phyloP scores from a whole-genome alignment of 2,329 filamentous ascomycete species.

The Ophiosphaerella herpotricha region DNA sequence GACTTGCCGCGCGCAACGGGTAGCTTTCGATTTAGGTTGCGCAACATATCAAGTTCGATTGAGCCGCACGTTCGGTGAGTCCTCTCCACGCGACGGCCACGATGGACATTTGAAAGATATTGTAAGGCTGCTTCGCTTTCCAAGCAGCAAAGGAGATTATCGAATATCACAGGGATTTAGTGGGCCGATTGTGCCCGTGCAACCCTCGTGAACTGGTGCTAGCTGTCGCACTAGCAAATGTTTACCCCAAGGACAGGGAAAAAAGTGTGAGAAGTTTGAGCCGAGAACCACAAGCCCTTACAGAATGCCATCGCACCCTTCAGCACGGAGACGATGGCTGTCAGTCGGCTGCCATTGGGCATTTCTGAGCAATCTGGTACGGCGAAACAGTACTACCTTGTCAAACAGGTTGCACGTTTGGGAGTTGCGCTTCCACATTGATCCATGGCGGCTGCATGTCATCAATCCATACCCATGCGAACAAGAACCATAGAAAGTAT shows the following conservation, averaged over 20 bases:
- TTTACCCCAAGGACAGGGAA: slow-evolving; percentile 22
- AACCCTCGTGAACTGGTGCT: slow-evolving; percentile 22
- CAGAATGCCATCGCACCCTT: background rate
- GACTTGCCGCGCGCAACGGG: background rate
- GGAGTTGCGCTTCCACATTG: slow-evolving; percentile 4
- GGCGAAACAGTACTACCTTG: slow-evolving; percentile 24
- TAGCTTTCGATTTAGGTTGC: background rate
- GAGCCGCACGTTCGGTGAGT: too few species aligned
- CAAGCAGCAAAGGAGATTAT: background rate
- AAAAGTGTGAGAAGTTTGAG: slow-evolving; percentile 12
- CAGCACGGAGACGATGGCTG: slow-evolving; percentile 15
- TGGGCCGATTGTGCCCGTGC: slow-evolving; percentile 22
- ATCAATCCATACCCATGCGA: slow-evolving; percentile 16
- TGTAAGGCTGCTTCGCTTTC: background rate
- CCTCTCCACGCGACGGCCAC: too few species aligned
- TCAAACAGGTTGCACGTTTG: slow-evolving; percentile 15
- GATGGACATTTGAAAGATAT: background rate
- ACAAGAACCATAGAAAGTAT: background rate
- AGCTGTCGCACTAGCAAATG: slow-evolving; percentile 16
- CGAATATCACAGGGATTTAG: background rate
- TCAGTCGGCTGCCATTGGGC: slow-evolving; percentile 3
- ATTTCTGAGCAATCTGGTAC: too few species aligned
- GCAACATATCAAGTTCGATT: background rate
- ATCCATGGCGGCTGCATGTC: slow-evolving; percentile 1
- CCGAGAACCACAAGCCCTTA: background rate